Conservation (phyloP, 148 eudicot genomes). For the Fagopyrum esculentum region DNA sequence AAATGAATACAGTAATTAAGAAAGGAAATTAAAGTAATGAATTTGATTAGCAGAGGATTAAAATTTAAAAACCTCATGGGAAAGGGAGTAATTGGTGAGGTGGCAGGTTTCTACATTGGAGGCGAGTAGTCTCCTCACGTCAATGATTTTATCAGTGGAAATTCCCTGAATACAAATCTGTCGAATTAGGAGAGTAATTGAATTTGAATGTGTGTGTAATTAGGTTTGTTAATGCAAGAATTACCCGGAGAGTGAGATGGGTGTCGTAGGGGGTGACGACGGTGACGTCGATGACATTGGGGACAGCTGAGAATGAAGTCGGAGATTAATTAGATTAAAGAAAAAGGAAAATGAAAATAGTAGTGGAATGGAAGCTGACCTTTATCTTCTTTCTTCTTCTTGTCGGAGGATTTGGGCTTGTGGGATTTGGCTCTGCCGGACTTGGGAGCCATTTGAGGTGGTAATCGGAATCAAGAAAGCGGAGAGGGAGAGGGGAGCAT, state of each 20-base stretch:
- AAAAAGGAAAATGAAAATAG: not conserved
- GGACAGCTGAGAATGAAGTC: slow-evolving; percentile 44
- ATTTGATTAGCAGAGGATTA: not conserved
- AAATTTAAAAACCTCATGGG: slow-evolving; percentile 58
- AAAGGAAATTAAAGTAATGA: not conserved
- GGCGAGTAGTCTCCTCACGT: slow-evolving; percentile 76
- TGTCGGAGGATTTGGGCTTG: slow-evolving; percentile 54
- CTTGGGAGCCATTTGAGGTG: slow-evolving; percentile 74
- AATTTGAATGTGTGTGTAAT: not conserved
- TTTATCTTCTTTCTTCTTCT: slow-evolving; percentile 91
- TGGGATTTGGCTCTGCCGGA: slow-evolving; percentile 65
- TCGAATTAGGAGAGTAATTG: not conserved
- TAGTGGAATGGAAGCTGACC: slow-evolving; percentile 19
- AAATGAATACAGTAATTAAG: not conserved
- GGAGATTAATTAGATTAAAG: not conserved
- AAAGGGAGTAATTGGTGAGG: slow-evolving; percentile 74
- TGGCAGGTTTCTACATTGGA: slow-evolving; percentile 86
- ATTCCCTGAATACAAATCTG: slow-evolving; percentile 47
- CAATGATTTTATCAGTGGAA: slow-evolving; percentile 83
- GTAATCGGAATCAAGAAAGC: not conserved
- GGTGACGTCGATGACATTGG: slow-evolving; percentile 70
- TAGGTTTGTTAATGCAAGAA: not conserved
- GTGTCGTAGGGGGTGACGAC: slow-evolving; percentile 85
- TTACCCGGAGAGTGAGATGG: slow-evolving; percentile 76
- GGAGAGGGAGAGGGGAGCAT: slow-evolving; percentile 14